Evolutionary conservation across 164 flowering plant genomes (phyloP).

Genomic region (Magnolia kwangsiensis): DNA sequence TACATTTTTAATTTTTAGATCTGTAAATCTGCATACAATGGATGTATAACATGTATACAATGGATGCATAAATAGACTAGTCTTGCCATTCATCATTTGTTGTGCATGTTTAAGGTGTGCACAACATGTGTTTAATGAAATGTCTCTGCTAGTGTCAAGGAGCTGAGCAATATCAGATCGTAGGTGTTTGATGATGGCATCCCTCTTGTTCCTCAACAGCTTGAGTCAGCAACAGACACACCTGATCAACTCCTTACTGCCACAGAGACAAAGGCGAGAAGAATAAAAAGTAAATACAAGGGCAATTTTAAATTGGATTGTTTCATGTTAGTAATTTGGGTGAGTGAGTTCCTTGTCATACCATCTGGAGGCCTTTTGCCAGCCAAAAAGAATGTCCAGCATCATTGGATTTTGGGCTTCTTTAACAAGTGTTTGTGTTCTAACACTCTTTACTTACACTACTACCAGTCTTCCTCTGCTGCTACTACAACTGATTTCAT

Average conservation of each 20-base stretch:
- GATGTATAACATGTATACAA: no score
- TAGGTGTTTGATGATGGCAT: slow-evolving; percentile 43
- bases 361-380: slow-evolving; percentile 16
- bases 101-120: no score
- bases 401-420: not conserved
- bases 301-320: no score
- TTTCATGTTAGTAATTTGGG: not conserved
- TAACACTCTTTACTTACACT: no score
- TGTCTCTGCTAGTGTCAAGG: slow-evolving; percentile 48
- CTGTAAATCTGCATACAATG: no score
- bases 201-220: slow-evolving; percentile 63
- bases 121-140: no score
- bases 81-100: no score
- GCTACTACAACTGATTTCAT: no score
- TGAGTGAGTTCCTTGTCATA: not conserved
- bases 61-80: no score
- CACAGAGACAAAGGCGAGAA: not conserved
- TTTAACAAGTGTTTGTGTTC: no score
- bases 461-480: no score
- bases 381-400: slow-evolving; percentile 13
- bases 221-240: slow-evolving; percentile 62
- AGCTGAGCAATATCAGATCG: slow-evolving; percentile 60
- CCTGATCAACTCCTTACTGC: slow-evolving; percentile 67
- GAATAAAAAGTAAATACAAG: not conserved
- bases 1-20: no score